phyloP scores from a whole-genome alignment of 1,284 basidiomycete species.

The Ganoderma sp. region DNA sequence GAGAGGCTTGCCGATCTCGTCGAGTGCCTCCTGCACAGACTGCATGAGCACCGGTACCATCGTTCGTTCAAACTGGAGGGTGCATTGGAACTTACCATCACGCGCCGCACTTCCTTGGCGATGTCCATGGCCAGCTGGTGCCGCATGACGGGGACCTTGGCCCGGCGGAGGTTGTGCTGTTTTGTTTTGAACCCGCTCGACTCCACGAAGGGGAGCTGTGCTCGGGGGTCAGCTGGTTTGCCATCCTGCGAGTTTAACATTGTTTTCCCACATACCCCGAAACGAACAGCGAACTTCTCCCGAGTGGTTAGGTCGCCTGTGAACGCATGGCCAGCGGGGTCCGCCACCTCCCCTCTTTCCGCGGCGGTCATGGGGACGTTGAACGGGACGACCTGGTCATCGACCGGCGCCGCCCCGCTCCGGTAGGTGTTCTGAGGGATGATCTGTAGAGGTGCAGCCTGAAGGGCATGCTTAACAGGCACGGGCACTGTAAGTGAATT shows the following conservation, averaged over 20 bases:
- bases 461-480: too few species aligned
- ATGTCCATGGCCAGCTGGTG: background rate
- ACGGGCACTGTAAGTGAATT: background rate
- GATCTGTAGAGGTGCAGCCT: background rate
- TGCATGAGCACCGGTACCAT: background rate
- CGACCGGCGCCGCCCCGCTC: background rate
- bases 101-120: background rate
- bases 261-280: background rate
- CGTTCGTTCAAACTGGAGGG: too few species aligned
- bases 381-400: background rate
- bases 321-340: background rate
- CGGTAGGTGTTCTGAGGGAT: background rate
- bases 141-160: background rate
- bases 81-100: background rate
- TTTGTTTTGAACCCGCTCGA: background rate
- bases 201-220: background rate
- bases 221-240: background rate
- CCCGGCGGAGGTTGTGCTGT: conserved; percentile 1
- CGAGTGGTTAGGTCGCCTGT: background rate
- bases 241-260: background rate
- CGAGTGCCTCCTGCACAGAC: background rate
- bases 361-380: background rate
- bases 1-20: background rate
- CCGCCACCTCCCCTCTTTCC: background rate
- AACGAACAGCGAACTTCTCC: background rate